Evolutionary conservation across 2,329 filamentous ascomycete genomes (phyloP).

Genomic region (Exophiala spinifera): DNA sequence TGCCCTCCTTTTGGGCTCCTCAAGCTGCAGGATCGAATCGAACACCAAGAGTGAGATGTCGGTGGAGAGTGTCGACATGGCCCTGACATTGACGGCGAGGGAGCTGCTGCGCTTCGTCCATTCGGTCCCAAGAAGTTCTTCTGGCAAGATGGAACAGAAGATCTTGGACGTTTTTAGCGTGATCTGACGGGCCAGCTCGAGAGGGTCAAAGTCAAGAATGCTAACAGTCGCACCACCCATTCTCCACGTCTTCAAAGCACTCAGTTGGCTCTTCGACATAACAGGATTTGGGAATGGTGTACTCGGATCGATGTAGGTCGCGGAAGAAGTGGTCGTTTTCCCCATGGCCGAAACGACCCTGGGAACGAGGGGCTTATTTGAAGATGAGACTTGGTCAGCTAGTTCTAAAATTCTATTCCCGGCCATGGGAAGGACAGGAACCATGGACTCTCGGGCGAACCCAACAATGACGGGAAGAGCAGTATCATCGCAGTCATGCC

Average conservation of each 20-base stretch:
- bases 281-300: conserved; percentile 66
- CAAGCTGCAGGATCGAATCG: conserved; percentile 81
- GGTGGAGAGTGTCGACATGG: conserved; percentile 89
- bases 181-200: conserved; percentile 87
- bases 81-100: conserved; percentile 82
- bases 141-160: conserved; percentile 87
- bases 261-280: conserved; percentile 73
- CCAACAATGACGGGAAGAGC: conserved; percentile 72
- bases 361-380: conserved; percentile 73
- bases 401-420: conserved; percentile 78
- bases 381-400: conserved; percentile 70
- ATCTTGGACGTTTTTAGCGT: conserved; percentile 88
- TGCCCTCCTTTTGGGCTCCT: conserved; percentile 91
- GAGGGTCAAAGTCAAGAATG: conserved; percentile 84
- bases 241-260: conserved; percentile 70
- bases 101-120: conserved; percentile 87
- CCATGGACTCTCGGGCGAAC: conserved; percentile 75
- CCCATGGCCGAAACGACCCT: conserved; percentile 80
- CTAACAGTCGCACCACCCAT: conserved; percentile 65
- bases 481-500: conserved; percentile 71
- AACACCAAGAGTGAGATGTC: conserved; percentile 90
- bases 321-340: conserved; percentile 75
- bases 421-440: conserved; percentile 67
- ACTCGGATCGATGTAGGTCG: conserved; percentile 68
- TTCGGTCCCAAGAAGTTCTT: conserved; percentile 85